Percentiles rank a stretch among this genome's conserved stretches.
phyloP scores from a whole-genome alignment of 805 yeast genomes.

The Cyberlindnera euphorbiiphila region DNA sequence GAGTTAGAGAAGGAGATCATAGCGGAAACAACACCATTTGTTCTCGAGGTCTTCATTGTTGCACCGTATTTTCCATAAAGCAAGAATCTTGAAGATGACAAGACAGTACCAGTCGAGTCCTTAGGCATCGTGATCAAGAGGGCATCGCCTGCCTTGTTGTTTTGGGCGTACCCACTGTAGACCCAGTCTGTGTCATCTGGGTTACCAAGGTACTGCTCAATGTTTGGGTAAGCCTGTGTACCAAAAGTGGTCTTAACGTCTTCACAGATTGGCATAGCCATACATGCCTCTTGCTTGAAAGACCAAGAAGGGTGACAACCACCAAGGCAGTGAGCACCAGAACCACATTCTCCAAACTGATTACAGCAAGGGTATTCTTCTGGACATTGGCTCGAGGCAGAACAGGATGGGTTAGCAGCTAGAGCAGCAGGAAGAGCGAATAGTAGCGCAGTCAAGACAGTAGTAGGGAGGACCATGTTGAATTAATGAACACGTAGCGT shows the following conservation, averaged over 20 bases:
- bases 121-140: conserved; percentile 80
- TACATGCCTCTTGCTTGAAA: conserved; percentile 54
- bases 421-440: conserved; percentile 6
- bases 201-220: conserved; percentile 55
- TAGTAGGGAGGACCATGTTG: conserved; percentile 8
- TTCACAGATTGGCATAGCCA: conserved; percentile 80
- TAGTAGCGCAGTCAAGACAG: conserved; percentile 9
- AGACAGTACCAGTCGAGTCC: conserved; percentile 68
- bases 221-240: conserved; percentile 26
- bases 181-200: conserved; percentile 64
- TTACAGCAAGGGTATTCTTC: conserved; percentile 79
- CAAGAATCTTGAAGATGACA: conserved; percentile 72
- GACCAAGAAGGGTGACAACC: conserved; percentile 70
- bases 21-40: conserved; percentile 82
- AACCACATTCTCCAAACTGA: conserved; percentile 75
- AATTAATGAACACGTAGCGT: not conserved
- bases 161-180: conserved; percentile 50
- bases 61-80: conserved; percentile 87
- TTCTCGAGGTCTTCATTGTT: conserved; percentile 67
- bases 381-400: conserved; percentile 60
- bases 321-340: conserved; percentile 74
- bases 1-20: conserved; percentile 77
- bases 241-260: conserved; percentile 41
- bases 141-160: conserved; percentile 51
- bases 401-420: conserved; percentile 38